Percentiles rank a stretch among this genome's conserved stretches.
phyloP scores from a whole-genome alignment of 306 rosid species.

The Hippophae gyantsensis region DNA sequence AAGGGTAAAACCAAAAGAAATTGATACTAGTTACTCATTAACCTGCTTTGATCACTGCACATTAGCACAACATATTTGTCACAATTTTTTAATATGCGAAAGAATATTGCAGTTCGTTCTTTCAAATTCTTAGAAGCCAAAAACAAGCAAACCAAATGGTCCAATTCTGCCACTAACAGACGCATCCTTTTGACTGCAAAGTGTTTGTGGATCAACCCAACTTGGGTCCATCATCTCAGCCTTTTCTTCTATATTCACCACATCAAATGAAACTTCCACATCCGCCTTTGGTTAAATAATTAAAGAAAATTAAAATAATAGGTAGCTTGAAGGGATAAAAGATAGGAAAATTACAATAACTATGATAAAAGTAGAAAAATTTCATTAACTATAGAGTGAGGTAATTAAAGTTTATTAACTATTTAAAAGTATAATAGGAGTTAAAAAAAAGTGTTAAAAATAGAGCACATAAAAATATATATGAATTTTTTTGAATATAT shows the following conservation, averaged over 20 bases:
- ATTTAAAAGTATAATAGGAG: too few species aligned
- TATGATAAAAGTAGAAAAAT: background rate
- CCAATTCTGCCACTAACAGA: constrained; percentile 41
- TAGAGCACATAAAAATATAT: too few species aligned
- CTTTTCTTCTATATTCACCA: constrained; percentile 21
- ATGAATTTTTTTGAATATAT: too few species aligned
- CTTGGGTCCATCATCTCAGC: constrained; percentile 39
- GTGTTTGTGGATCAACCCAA: constrained; percentile 43
- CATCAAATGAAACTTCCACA: constrained; percentile 47
- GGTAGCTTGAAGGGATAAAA: too few species aligned
- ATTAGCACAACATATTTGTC: constrained; percentile 45
- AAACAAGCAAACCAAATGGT: constrained; percentile 54
- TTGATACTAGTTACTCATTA: too few species aligned
- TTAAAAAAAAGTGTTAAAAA: too few species aligned
- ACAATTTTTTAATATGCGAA: constrained; percentile 42
- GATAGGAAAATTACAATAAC: accelerated
- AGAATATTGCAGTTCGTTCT: constrained; percentile 66
- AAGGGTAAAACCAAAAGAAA: too few species aligned
- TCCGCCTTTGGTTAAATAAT: constrained; percentile 40
- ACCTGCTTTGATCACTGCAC: constrained; percentile 79
- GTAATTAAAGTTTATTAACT: too few species aligned
- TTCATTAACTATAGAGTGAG: too few species aligned
- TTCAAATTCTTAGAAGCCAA: constrained; percentile 50
- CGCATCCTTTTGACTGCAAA: constrained; percentile 49
- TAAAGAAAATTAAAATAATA: too few species aligned